phyloP scores from a whole-genome alignment of 2,329 filamentous ascomycete species.

The Drechslerella coelobrocha region DNA sequence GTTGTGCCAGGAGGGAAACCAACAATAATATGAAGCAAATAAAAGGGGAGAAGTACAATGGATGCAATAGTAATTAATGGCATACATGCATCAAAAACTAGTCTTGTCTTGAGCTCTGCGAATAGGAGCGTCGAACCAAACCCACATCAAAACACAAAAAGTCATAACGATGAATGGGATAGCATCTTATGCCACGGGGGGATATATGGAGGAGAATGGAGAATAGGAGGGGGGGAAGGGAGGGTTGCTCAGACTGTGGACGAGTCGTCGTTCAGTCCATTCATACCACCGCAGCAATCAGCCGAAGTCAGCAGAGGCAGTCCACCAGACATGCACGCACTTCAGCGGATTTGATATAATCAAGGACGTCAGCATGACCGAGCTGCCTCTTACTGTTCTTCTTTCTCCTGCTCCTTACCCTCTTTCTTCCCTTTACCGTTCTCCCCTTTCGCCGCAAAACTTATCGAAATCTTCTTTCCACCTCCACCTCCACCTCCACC shows the following conservation, averaged over 20 bases:
- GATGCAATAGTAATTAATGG: slow-evolving; percentile 7
- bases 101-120: not conserved
- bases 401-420: slow-evolving; percentile 16
- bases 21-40: slow-evolving; percentile 1
- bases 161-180: too few species aligned
- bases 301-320: too few species aligned
- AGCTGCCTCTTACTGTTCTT: slow-evolving; percentile 7
- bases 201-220: not conserved
- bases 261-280: too few species aligned
- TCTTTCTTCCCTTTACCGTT: slow-evolving; percentile 42
- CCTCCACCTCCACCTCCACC: slow-evolving; percentile 52
- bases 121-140: not conserved
- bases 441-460: slow-evolving; percentile 44
- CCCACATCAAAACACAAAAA: too few species aligned
- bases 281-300: too few species aligned
- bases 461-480: slow-evolving; percentile 55
- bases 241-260: too few species aligned
- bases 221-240: not conserved
- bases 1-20: slow-evolving; percentile 11
- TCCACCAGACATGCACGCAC: too few species aligned
- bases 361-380: not conserved
- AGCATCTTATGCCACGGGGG: too few species aligned
- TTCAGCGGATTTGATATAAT: not conserved
- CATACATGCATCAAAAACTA: not conserved
- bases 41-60: slow-evolving; percentile 1